Evolutionary conservation across 768 basidiomycete genomes (phyloP), one percentile per base, ranked within the genome.

Genomic region (Russula compacta): DNA sequence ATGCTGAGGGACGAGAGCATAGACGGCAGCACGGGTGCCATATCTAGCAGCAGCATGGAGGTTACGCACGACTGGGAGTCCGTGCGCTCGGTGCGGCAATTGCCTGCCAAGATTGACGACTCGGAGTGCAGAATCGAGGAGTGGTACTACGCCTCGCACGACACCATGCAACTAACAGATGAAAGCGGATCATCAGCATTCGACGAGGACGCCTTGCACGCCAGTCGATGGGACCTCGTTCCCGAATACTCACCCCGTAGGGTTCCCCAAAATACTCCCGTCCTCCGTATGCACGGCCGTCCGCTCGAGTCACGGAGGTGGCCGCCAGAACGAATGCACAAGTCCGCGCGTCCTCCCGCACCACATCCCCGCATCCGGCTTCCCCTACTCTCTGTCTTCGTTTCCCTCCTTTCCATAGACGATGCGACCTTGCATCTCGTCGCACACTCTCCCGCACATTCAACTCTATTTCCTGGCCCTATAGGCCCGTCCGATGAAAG

Each of bases 321-420:
- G 4, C 55, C 24, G 15, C 17, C n/a, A 5, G 50, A 57, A 33
- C 44, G 14, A 38, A 32, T 2, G 43, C 42, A n/a, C 43, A 7
- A 24, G n/a, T 39, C 33, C 24, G 24, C 48, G n/a, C 21, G 11
- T 32, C 36, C 3, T 35, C 21, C 50, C 3, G 49, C 9, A 36
- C 43, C 50, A 5, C 36, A 42, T 32, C 32, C 19, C 11, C 40
- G 24, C 7, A 32, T 51, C 40, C 42, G 32, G 24, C 32, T 55
- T 5, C 46, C 29, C 14, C 19, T 53, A 0, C 19, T 50, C 35
- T 38, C 49, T 1, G 3, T 39, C 38, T 21, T 50, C 14, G 40
- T n/a, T 15, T 42, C 59, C 33, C 40, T 61, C 21, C 48, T 61
- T 29, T 56, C 54, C 24, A 21, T 56, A 36, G 53, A 60, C 33